Evolutionary conservation across 2,329 filamentous ascomycete genomes (phyloP).

Genomic region (Ilyonectria mors-panacis): DNA sequence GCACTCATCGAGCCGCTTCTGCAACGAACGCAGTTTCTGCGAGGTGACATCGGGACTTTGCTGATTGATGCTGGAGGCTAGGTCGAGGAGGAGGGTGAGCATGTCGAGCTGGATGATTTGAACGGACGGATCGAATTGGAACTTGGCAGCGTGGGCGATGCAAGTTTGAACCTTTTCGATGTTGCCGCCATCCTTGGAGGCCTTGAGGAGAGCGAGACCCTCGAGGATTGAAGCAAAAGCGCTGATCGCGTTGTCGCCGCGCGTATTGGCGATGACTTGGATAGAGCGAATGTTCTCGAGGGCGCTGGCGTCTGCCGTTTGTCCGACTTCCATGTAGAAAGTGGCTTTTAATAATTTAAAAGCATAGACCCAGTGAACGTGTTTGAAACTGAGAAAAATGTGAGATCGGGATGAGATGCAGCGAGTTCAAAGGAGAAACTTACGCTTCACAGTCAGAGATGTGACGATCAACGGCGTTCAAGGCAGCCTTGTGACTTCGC

Average conservation of each 20-base stretch:
- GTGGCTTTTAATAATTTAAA: constrained; percentile 82
- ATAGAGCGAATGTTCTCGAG: constrained; percentile 80
- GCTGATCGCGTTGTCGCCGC: constrained; percentile 75
- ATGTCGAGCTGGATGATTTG: constrained; percentile 76
- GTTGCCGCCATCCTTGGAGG: constrained; percentile 75
- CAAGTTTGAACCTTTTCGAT: constrained; percentile 80
- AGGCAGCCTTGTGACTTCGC: constrained; percentile 78
- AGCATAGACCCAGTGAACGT: constrained; percentile 81
- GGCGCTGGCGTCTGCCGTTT: constrained; percentile 72
- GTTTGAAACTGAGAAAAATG: constrained; percentile 67
- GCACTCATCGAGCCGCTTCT: constrained; percentile 72
- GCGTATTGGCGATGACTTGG: constrained; percentile 69
- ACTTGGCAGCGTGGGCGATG: constrained; percentile 80
- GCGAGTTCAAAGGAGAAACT: constrained; percentile 45
- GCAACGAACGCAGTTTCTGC: constrained; percentile 74
- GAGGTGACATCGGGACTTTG: constrained; percentile 70
- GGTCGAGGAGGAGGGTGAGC: constrained; percentile 77
- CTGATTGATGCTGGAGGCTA: constrained; percentile 77
- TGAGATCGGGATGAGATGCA: constrained; percentile 28
- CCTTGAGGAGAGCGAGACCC: constrained; percentile 77
- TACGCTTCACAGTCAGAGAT: constrained; percentile 78
- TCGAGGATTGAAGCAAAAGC: constrained; percentile 78
- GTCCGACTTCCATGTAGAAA: constrained; percentile 74
- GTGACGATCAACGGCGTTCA: constrained; percentile 79
- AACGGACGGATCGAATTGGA: constrained; percentile 76